Conservation (phyloP, 345 rosid species). For the Moricandia moricandioides region DNA sequence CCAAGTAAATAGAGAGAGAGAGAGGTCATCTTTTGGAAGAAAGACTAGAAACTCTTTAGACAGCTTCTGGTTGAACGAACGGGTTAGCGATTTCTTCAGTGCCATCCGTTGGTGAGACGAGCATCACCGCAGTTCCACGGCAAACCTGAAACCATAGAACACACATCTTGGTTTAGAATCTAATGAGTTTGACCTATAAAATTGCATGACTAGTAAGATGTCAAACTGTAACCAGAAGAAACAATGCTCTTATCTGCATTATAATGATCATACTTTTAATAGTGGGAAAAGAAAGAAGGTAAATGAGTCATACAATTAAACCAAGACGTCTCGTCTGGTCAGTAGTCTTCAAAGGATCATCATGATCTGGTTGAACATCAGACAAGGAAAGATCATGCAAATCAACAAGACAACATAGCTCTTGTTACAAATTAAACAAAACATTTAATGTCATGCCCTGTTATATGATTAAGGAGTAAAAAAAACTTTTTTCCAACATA, state of each 20-base stretch:
- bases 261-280: not conserved
- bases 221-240: not conserved
- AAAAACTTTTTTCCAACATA: not conserved
- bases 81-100: slow-evolving; percentile 99
- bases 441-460: not conserved
- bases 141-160: slow-evolving; percentile 56
- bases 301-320: slow-evolving; percentile 55
- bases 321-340: slow-evolving; percentile 95
- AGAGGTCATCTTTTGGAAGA: not conserved
- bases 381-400: not conserved
- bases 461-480: not conserved
- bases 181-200: not conserved
- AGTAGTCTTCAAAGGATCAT: slow-evolving; percentile 93
- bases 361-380: slow-evolving; percentile 56
- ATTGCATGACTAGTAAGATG: not conserved
- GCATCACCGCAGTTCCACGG: slow-evolving; percentile 98
- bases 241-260: not conserved
- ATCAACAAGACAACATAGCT: not conserved
- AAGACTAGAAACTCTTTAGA: slow-evolving; percentile 37
- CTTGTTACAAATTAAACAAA: not conserved
- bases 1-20: not conserved
- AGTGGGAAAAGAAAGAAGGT: not conserved
- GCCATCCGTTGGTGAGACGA: slow-evolving; percentile 96
- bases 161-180: not conserved
- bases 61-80: slow-evolving; percentile 81